Conservation (phyloP, 805 yeast genomes). For the Sungouiozyma ichnusensis region DNA sequence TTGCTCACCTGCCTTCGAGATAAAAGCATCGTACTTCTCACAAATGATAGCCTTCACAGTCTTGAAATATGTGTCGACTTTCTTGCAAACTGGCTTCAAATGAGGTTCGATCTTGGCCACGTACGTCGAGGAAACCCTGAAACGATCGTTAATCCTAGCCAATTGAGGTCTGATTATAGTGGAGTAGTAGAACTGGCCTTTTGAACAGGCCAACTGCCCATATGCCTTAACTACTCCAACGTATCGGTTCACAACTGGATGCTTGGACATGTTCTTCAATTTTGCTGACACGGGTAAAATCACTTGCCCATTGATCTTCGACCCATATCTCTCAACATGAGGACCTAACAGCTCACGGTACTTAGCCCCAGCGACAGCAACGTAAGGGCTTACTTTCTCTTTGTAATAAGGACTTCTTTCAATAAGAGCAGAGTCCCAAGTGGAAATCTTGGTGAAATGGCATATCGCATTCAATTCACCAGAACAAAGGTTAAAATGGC, state of each 20-base stretch:
- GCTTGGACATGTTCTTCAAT: not conserved
- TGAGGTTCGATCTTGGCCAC: not conserved
- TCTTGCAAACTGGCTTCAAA: constrained; percentile 2
- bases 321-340: not conserved
- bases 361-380: constrained; percentile 2
- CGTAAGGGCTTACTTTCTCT: constrained; percentile 10
- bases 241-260: not conserved
- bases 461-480: constrained; percentile 11
- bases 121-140: not conserved
- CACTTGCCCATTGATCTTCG: not conserved
- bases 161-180: constrained; percentile 8
- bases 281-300: not conserved
- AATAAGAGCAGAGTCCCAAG: constrained; percentile 10
- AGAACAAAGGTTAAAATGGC: constrained; percentile 13
- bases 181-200: constrained; percentile 6
- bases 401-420: constrained; percentile 9
- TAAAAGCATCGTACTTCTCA: constrained; percentile 5
- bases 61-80: not conserved
- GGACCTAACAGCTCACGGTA: constrained; percentile 5
- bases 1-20: constrained; percentile 4
- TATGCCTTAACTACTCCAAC: not conserved
- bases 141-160: not conserved
- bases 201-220: not conserved
- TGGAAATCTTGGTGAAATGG: constrained; percentile 13
- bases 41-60: not conserved